phyloP scores from a whole-genome alignment of 805 yeast genomes.

The Metschnikowia similis region DNA sequence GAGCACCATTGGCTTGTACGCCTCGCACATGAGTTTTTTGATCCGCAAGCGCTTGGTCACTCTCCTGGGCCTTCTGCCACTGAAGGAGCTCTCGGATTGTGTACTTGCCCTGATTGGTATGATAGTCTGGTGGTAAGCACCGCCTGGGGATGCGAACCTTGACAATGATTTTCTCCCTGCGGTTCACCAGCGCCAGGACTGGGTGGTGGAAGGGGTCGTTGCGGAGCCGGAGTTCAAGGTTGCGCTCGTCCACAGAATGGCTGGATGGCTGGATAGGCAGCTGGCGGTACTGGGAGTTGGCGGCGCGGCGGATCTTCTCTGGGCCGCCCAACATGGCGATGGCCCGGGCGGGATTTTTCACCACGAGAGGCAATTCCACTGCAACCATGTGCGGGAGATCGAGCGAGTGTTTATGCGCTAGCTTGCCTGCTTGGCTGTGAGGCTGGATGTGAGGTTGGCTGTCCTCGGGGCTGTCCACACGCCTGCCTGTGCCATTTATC shows the following conservation, averaged over 20 bases:
- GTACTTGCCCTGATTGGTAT: slow-evolving; percentile 28
- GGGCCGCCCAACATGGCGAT: slow-evolving; percentile 67
- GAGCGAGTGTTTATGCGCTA: slow-evolving; percentile 54
- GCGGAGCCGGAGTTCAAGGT: slow-evolving; percentile 39
- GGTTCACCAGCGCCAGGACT: slow-evolving; percentile 47
- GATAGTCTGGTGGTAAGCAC: slow-evolving; percentile 36
- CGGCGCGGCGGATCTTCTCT: slow-evolving; percentile 36
- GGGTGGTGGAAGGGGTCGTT: slow-evolving; percentile 56
- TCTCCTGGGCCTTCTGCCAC: slow-evolving; percentile 21
- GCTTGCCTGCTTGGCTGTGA: slow-evolving; percentile 2
- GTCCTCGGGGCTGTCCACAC: too few relatives aligned
- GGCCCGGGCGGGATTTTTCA: slow-evolving; percentile 59
- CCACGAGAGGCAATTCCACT: slow-evolving; percentile 74
- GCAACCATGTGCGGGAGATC: slow-evolving; percentile 73
- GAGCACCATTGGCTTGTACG: too few relatives aligned
- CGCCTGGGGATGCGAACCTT: slow-evolving; percentile 60
- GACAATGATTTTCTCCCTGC: slow-evolving; percentile 54
- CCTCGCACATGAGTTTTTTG: too few relatives aligned
- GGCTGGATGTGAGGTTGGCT: too few relatives aligned
- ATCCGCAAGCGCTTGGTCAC: neutral
- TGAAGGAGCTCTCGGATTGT: slow-evolving; percentile 40
- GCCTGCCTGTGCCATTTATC: too few relatives aligned
- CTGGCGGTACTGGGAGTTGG: slow-evolving; percentile 31
- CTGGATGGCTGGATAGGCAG: slow-evolving; percentile 18
- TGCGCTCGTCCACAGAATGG: slow-evolving; percentile 28